These are phyloP conservation scores for Ascochyta viciae-villosae DNA, from an alignment of 2,329 filamentous ascomycete species.

Conservation along the genomic window DNA sequence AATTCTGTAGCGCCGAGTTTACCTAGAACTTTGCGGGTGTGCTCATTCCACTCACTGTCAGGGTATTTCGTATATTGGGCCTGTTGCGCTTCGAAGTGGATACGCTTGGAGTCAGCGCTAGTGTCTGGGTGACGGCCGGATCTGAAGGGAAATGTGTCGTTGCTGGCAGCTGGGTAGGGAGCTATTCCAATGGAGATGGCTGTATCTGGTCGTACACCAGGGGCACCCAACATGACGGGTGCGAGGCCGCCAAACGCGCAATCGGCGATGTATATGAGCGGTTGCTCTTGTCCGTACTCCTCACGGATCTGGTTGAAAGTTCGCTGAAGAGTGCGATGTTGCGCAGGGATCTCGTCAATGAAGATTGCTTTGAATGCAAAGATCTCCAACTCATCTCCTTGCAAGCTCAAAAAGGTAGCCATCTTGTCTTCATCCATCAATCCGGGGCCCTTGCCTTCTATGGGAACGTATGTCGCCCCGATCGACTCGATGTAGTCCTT, in stretches of 20 bases:
- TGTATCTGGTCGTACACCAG: constrained; percentile 47
- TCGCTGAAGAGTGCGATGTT: constrained; percentile 43
- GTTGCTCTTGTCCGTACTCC: constrained; percentile 38
- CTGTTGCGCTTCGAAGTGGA: constrained; percentile 17
- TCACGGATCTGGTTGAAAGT: constrained; percentile 39
- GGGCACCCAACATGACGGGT: constrained; percentile 38
- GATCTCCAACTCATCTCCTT: constrained; percentile 37
- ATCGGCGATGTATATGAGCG: constrained; percentile 56
- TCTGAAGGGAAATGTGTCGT: constrained; percentile 24
- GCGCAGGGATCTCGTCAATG: constrained; percentile 41
- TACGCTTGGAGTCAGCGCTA: constrained; percentile 4
- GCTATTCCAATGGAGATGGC: constrained; percentile 52
- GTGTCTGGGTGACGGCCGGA: constrained; percentile 20
- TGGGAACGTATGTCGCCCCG: constrained; percentile 11
- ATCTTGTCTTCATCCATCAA: constrained; percentile 20
- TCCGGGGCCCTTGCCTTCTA: constrained; percentile 18
- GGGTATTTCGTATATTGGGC: constrained; percentile 8
- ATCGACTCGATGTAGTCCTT: constrained; percentile 38
- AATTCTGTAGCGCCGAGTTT: constrained; percentile 7
- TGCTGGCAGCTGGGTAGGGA: constrained; percentile 15
- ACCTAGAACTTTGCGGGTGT: constrained; percentile 14
- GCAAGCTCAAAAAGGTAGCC: constrained; percentile 32
- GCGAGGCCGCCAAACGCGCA: constrained; percentile 47
- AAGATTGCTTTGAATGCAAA: constrained; percentile 48
- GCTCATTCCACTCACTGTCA: constrained; percentile 24